Base-by-base conservation (phyloP, 148 eudicot species). In the Nepenthes mirabilis region DNA sequence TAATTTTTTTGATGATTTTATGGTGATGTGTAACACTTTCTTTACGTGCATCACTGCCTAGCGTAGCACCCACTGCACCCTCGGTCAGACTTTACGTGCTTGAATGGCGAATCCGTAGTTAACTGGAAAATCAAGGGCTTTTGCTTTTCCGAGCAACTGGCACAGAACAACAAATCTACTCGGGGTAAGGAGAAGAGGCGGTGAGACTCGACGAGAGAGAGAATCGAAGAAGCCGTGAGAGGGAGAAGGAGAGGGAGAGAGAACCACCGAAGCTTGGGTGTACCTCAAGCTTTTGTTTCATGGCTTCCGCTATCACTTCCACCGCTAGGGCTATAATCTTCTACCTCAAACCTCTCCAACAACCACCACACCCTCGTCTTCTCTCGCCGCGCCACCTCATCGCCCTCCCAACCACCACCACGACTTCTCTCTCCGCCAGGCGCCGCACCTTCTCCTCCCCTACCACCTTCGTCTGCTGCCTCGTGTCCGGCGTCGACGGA, bases 401-500 rank as follows among this genome's bases (percentile, higher is more conserved):
- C 37, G 63, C 14, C 49, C 68, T 57, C 58, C 68, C 56, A 47
- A 34, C 65, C 56, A 59, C 52, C 33, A 62, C 43, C 52, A 11
- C 63, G 75, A 9, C 67, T 68, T 57, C 59, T 71, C 57, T 48
- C 33, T 66, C 65, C 77, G 60, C 23, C 45, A 1, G 65, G 10
- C 61, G 47, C 68, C 1, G 57, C 59, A 8, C 63, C 57, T 2
- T 58, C 5, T 65, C 69, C 37, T 48, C 45, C 52, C 59, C 65
- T 57, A 13, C 58, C 11, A 5, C 58, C 49, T 33, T 48, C 51
- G 64, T 81, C 33, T 52, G 65, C 55, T 86, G 89, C 67, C 71
- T 80, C 6, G 71, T 77, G 1, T 79, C 88, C 71, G 87, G 81
- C 60, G 84, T 78, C 49, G 91, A 80, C 55, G 86, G 91, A n/a